Conservation (phyloP, 2,329 filamentous ascomycete genomes). For the Beauveria varroae region DNA sequence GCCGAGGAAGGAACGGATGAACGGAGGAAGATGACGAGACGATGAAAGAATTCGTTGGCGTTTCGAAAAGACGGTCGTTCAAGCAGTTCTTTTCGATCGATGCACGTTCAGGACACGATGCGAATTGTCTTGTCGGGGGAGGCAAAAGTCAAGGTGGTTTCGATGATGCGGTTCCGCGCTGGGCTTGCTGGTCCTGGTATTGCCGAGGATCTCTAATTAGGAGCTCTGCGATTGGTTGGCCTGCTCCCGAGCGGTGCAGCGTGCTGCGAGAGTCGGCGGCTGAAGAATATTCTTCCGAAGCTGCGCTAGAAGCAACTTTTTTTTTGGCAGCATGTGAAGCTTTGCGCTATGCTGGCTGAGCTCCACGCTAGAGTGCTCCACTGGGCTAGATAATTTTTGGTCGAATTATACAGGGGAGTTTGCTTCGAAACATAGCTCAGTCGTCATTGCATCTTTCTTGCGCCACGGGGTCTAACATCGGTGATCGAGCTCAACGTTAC, state of each 20-base stretch:
- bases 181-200: conserved; percentile 20
- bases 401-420: neutral
- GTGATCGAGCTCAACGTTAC: neutral
- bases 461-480: neutral
- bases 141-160: conserved; percentile 12
- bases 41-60: neutral
- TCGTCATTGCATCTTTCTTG: neutral
- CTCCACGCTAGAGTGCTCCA: neutral
- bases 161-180: neutral
- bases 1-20: neutral
- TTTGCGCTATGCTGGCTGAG: conserved; percentile 12
- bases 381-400: neutral
- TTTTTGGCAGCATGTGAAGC: conserved; percentile 19
- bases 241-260: conserved; percentile 16
- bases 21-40: too few species aligned
- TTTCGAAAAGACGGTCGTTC: neutral
- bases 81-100: neutral
- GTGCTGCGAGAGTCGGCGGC: conserved; percentile 19
- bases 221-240: conserved; percentile 36
- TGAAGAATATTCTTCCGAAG: conserved; percentile 23
- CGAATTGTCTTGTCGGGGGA: conserved; percentile 4
- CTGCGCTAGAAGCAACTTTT: neutral
- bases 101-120: neutral
- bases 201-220: conserved; percentile 46
- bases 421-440: neutral